Percentiles rank a stretch among this genome's conserved stretches.
These are phyloP conservation scores for Lanmaoa rubissima DNA, from an alignment of 768 basidiomycete genomes.

Conservation along the genomic window DNA sequence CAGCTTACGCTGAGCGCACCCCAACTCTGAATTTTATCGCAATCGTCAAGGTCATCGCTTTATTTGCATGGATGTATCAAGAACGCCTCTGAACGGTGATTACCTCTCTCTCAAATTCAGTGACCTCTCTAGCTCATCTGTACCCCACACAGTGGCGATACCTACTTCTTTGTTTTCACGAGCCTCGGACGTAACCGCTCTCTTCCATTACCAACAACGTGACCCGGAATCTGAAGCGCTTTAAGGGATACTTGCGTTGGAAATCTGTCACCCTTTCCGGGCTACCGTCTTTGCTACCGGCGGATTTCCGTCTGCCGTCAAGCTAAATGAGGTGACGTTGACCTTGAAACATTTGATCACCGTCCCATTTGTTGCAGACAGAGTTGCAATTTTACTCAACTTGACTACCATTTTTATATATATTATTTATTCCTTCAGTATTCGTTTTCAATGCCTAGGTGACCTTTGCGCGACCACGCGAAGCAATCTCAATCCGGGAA, in stretches of 20 bases:
- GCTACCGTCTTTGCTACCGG: neutral
- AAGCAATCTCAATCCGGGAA: neutral
- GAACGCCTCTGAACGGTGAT: neutral
- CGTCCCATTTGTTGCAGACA: neutral
- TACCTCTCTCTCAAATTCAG: neutral
- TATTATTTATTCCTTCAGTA: neutral
- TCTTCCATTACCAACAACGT: neutral
- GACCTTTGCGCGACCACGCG: neutral
- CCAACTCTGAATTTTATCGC: too few relatives aligned
- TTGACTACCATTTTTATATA: too few relatives aligned
- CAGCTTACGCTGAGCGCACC: neutral
- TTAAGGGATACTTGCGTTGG: neutral
- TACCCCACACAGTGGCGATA: neutral
- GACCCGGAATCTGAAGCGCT: neutral
- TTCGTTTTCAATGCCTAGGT: neutral
- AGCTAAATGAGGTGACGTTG: neutral
- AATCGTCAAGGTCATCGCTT: too few relatives aligned
- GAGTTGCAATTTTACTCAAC: neutral
- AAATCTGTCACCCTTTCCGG: neutral
- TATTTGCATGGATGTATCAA: too few relatives aligned
- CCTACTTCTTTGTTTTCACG: neutral
- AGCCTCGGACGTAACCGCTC: neutral
- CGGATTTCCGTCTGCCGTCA: neutral
- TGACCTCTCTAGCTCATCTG: neutral
- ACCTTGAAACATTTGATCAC: neutral